These are phyloP conservation scores for Kernera saxatilis DNA, from an alignment of 345 rosid species.

Conservation along the genomic window DNA sequence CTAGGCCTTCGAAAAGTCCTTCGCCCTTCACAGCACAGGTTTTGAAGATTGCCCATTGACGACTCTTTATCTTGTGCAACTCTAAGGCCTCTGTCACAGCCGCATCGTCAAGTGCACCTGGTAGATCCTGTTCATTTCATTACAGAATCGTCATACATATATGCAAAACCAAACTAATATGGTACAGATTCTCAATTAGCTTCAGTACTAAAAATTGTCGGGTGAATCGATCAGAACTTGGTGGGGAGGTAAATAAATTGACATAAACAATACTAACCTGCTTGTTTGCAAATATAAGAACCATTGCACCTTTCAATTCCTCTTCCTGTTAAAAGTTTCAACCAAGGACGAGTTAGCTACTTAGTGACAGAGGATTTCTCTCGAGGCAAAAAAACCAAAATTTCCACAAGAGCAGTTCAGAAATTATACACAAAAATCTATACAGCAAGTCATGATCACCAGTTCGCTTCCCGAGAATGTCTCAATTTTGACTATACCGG, in stretches of 20 bases:
- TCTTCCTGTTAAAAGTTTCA: slow-evolving; percentile 32
- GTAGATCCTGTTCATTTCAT: slow-evolving; percentile 33
- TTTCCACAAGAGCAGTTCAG: neutral
- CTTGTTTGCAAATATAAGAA: slow-evolving; percentile 50
- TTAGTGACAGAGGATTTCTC: neutral
- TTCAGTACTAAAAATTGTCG: no score
- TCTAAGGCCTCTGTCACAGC: slow-evolving; percentile 52
- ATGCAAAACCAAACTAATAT: neutral
- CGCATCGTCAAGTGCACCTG: slow-evolving; percentile 55
- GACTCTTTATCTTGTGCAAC: slow-evolving; percentile 52
- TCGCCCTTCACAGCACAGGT: slow-evolving; percentile 56
- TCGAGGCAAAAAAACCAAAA: neutral
- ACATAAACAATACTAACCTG: slow-evolving; percentile 37
- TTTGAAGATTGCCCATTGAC: slow-evolving; percentile 58
- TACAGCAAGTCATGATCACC: neutral
- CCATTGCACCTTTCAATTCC: slow-evolving; percentile 44
- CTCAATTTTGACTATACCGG: no score
- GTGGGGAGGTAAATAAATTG: no score
- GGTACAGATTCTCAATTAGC: no score
- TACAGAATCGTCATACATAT: no score
- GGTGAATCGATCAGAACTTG: neutral
- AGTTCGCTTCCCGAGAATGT: no score
- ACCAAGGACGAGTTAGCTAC: neutral
- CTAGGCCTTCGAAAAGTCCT: slow-evolving; percentile 58
- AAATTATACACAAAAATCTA: neutral